Base-by-base conservation (phyloP, 2,329 filamentous ascomycete species). In the Monilinia polystroma region DNA sequence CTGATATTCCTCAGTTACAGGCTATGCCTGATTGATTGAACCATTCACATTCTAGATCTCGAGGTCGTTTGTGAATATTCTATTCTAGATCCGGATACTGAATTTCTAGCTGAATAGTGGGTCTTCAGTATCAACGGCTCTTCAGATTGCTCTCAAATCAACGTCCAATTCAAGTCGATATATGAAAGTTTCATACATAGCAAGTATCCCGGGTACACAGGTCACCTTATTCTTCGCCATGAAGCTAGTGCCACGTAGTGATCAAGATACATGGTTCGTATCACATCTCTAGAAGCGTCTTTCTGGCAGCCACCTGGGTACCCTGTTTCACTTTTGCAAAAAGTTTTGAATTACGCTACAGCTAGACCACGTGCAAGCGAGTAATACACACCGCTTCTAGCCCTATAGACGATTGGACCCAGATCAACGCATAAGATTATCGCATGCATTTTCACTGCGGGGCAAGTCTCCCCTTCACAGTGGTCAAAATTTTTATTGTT, bases 341-440 rank as follows among this genome's bases (percentile, higher is more conserved):
- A 16, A 29, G 16, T 41, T n/a, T 51, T 4, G 12, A 57, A 18
- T 57, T 49, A 41, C 29, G n/a, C 52, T 57, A 29, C 63, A 38
- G n/a, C 16, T 14, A 38, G 43, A 58, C 58, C 63, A 57, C 41
- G 26, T 57, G 52, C 18, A 51, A 14, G n/a, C 43, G 23, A 49
- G 53, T 51, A n/a, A 54, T 56, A 45, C 41, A 64, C 62, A 56
- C 62, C 52, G 62, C 62, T 64, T 23, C 51, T 47, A 23, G 52
- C 38, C 51, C 57, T 45, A 43, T 47, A 26, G 20, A 43, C 20
- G n/a, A 60, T 60, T 60, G 45, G 45, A 38, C 45, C 8, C 58
- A 51, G 62, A 35, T 60, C 20, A 63, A 38, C 18, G 63, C 63
- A 65, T 51, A 45, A 41, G 29, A 51, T 38, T 26, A 41, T 65